phyloP scores from a whole-genome alignment of 2,329 filamentous ascomycete species.

The Aspergillus unguis region DNA sequence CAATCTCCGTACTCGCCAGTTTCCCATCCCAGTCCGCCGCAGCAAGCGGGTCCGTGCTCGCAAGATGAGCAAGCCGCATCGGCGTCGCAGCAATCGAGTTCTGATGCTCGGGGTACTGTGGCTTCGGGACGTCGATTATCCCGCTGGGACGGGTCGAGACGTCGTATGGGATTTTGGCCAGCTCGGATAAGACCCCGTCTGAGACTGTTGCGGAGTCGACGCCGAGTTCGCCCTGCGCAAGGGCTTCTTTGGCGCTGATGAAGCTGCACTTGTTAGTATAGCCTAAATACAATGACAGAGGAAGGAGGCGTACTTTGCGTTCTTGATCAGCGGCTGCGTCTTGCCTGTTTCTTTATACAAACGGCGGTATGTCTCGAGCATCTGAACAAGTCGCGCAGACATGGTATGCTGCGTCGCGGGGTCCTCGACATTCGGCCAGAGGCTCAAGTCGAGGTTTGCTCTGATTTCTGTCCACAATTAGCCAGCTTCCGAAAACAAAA shows the following conservation, averaged over 20 bases:
- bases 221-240: neutral
- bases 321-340: conserved; percentile 38
- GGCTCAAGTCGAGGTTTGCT: conserved; percentile 40
- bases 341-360: conserved; percentile 49
- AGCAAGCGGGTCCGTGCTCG: conserved; percentile 41
- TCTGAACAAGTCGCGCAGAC: conserved; percentile 48
- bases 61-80: conserved; percentile 28
- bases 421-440: conserved; percentile 48
- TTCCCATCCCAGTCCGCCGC: conserved; percentile 40
- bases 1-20: conserved; percentile 40
- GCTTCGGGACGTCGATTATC: conserved; percentile 32
- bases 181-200: neutral
- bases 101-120: conserved; percentile 40
- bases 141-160: neutral
- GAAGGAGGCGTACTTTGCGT: neutral
- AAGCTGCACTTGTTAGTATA: neutral
- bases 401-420: conserved; percentile 49
- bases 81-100: conserved; percentile 27
- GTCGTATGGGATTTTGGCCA: neutral
- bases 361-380: conserved; percentile 47
- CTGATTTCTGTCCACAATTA: conserved; percentile 35
- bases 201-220: neutral
- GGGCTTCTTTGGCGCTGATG: neutral
- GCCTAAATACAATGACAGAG: neutral
- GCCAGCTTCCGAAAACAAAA: neutral